These are phyloP conservation scores for Ajuga chamaepitys DNA, from an alignment of 257 asterid genomes.

Conservation along the genomic window DNA sequence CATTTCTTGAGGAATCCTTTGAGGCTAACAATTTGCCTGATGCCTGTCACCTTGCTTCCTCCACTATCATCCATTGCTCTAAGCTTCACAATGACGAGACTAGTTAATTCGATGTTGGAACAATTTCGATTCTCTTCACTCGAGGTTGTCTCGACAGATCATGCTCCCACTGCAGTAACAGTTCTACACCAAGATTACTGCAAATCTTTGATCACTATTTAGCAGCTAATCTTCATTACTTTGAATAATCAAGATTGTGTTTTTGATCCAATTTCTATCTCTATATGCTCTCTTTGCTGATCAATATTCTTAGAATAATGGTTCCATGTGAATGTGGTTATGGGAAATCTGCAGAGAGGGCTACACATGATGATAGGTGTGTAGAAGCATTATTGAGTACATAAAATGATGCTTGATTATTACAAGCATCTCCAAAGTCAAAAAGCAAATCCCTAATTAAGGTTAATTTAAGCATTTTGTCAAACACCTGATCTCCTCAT, in stretches of 20 bases:
- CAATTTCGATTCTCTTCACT: slow-evolving; percentile 12
- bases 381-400: neutral
- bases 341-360: neutral
- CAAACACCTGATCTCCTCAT: slow-evolving; percentile 11
- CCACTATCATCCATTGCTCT: slow-evolving; percentile 45
- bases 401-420: slow-evolving; percentile 9
- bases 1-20: slow-evolving; percentile 60
- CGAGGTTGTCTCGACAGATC: slow-evolving; percentile 33
- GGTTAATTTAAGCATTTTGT: slow-evolving; percentile 12
- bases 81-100: slow-evolving; percentile 9
- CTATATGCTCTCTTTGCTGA: neutral
- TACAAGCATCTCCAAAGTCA: slow-evolving; percentile 11
- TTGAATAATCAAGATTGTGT: slow-evolving; percentile 8
- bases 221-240: neutral
- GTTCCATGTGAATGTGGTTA: slow-evolving; percentile 20
- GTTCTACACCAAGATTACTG: neutral
- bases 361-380: slow-evolving; percentile 21
- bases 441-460: neutral
- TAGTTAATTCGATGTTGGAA: neutral
- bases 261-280: too few species aligned
- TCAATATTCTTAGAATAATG: neutral
- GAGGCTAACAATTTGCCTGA: slow-evolving; percentile 66
- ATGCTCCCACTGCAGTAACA: slow-evolving; percentile 28
- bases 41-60: slow-evolving; percentile 55
- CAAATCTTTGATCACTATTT: slow-evolving; percentile 4